Evolutionary conservation across 73 alveolate species (phyloP).

Genomic region (Paramecium sexaurelia): DNA sequence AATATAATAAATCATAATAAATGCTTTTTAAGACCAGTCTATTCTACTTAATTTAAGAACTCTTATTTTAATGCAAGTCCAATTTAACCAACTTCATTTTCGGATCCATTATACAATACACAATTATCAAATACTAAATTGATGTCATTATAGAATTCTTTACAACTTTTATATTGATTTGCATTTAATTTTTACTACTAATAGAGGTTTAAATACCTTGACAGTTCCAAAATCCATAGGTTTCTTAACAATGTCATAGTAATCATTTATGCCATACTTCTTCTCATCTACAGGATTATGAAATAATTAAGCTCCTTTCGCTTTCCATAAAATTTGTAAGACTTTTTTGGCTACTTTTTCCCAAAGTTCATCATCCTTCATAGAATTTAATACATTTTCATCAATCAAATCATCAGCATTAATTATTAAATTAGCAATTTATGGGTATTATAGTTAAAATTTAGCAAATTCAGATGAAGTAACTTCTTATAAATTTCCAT

Average conservation of each 20-base stretch:
- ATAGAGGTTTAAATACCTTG: constrained; percentile 59
- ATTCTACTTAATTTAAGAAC: constrained; percentile 15
- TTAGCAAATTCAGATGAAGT: constrained; percentile 47
- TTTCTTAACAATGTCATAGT: constrained; percentile 85
- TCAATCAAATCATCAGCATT: constrained; percentile 69
- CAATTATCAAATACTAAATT: constrained; percentile 59
- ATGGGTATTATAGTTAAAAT: constrained; percentile 65
- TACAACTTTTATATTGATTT: constrained; percentile 60
- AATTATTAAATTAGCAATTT: constrained; percentile 53
- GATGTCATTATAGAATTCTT: constrained; percentile 47
- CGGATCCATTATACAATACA: constrained; percentile 64
- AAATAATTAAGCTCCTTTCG: constrained; percentile 86
- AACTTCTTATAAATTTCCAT: constrained; percentile 63
- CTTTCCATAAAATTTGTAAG: constrained; percentile 82
- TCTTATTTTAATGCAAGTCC: constrained; percentile 51
- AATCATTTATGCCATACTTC: constrained; percentile 87
- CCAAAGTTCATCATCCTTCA: constrained; percentile 62
- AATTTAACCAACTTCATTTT: constrained; percentile 61
- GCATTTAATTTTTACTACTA: constrained; percentile 48
- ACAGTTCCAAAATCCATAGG: constrained; percentile 98
- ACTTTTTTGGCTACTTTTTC: constrained; percentile 72
- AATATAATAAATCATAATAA: neutral
- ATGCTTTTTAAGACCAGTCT: neutral
- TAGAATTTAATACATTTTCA: constrained; percentile 29
- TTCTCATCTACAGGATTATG: constrained; percentile 94